These are phyloP conservation scores for Zizania latifolia DNA, from an alignment of 176 grass and related monocot genomes.

Conservation along the genomic window DNA sequence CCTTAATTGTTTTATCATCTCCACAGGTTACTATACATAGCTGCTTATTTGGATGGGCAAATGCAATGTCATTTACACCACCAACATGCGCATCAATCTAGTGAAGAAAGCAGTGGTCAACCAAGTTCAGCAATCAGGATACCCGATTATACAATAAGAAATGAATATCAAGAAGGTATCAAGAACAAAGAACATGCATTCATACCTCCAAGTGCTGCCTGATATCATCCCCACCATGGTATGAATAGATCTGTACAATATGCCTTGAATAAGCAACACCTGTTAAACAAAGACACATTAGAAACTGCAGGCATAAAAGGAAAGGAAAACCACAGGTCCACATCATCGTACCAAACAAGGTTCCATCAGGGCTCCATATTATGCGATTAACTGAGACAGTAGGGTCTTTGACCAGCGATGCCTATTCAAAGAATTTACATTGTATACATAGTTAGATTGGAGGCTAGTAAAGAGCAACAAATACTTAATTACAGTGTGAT, in stretches of 20 bases:
- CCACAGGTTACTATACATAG: slow-evolving; percentile 94
- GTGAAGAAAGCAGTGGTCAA: slow-evolving; percentile 33
- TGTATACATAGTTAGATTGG: slow-evolving; percentile 13
- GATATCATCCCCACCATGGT: slow-evolving; percentile 75
- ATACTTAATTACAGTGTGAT: slow-evolving; percentile 1
- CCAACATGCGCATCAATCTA: slow-evolving; percentile 98
- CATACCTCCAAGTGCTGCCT: slow-evolving; percentile 94
- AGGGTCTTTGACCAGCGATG: slow-evolving; percentile 85
- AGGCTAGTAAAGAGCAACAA: not conserved
- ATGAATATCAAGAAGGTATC: slow-evolving; percentile 9
- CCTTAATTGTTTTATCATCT: slow-evolving; percentile 99
- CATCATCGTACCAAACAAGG: slow-evolving; percentile 74
- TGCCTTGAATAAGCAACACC: slow-evolving; percentile 99
- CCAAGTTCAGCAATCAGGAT: slow-evolving; percentile 11
- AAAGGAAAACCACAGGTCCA: not conserved
- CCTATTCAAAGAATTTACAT: slow-evolving; percentile 38
- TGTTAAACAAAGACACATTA: slow-evolving; percentile 28
- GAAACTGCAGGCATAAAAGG: slow-evolving; percentile 11
- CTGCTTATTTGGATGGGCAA: slow-evolving; percentile 96
- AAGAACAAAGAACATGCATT: slow-evolving; percentile 1
- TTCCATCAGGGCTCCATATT: slow-evolving; percentile 94
- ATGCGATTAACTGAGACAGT: slow-evolving; percentile 84
- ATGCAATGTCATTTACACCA: slow-evolving; percentile 98
- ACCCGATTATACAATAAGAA: slow-evolving; percentile 16
- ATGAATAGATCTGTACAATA: slow-evolving; percentile 97